phyloP scores from a whole-genome alignment of 345 rosid genomes.

The Eucalyptus urophylla region DNA sequence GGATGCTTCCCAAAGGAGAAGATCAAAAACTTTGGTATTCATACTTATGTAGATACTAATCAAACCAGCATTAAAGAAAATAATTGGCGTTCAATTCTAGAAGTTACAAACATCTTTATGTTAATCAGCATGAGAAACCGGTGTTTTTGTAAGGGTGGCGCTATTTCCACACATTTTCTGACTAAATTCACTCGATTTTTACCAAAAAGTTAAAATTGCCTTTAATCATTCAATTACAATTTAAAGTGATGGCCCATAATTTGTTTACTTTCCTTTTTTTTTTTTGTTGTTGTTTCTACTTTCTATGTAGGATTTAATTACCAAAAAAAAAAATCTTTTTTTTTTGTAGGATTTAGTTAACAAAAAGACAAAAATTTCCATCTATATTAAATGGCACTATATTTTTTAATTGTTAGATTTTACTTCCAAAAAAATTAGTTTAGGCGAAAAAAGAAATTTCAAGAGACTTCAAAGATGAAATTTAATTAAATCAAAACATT shows the following conservation, averaged over 20 bases:
- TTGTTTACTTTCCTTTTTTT: rapidly evolving
- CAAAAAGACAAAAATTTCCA: background rate
- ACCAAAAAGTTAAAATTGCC: background rate
- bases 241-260: rapidly evolving
- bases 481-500: background rate
- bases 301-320: background rate
- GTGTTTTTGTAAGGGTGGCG: background rate
- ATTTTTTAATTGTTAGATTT: background rate
- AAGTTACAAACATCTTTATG: background rate
- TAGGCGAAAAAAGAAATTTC: background rate
- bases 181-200: background rate
- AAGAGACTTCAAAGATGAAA: background rate
- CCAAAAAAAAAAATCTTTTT: no score
- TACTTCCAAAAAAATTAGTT: background rate
- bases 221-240: background rate
- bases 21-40: background rate
- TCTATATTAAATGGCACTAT: background rate
- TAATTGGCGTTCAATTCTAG: background rate
- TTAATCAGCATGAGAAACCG: background rate
- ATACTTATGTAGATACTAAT: background rate
- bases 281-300: no score
- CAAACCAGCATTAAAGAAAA: background rate
- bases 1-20: background rate
- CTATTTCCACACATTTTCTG: background rate
- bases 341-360: background rate